These are phyloP conservation scores for Exophiala xenobiotica DNA, from an alignment of 2,329 filamentous ascomycete genomes.

Conservation along the genomic window DNA sequence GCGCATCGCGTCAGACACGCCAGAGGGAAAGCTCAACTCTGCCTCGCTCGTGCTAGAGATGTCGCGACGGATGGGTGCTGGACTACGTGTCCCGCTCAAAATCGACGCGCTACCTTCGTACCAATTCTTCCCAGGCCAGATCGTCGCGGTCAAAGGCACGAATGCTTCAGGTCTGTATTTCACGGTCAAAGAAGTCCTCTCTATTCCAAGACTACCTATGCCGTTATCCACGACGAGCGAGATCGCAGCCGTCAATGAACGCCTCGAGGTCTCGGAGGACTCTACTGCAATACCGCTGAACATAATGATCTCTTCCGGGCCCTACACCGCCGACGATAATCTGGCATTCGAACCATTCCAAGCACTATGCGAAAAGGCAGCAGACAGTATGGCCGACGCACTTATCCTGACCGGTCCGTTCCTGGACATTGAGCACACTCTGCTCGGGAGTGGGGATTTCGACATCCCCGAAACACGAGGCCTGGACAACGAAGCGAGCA, in stretches of 20 bases:
- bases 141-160: slow-evolving; percentile 80
- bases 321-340: slow-evolving; percentile 89
- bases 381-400: slow-evolving; percentile 71
- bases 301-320: slow-evolving; percentile 76
- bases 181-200: slow-evolving; percentile 71
- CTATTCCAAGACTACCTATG: slow-evolving; percentile 70
- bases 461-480: slow-evolving; percentile 61
- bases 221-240: slow-evolving; percentile 68
- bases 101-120: slow-evolving; percentile 67
- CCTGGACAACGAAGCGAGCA: slow-evolving; percentile 73
- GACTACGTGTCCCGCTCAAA: slow-evolving; percentile 76
- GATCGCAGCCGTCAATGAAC: slow-evolving; percentile 67
- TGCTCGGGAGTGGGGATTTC: slow-evolving; percentile 77
- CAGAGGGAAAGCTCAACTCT: slow-evolving; percentile 81
- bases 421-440: slow-evolving; percentile 84
- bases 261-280: slow-evolving; percentile 62
- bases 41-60: slow-evolving; percentile 86
- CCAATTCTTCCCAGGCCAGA: slow-evolving; percentile 91
- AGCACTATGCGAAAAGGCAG: slow-evolving; percentile 74
- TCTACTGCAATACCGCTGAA: slow-evolving; percentile 65
- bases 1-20: slow-evolving; percentile 81
- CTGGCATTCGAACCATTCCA: slow-evolving; percentile 86
- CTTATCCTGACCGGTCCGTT: slow-evolving; percentile 84
- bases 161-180: slow-evolving; percentile 87
- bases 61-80: slow-evolving; percentile 78